These are phyloP conservation scores for Neohortaea acidophila DNA, from an alignment of 495 filamentous ascomycete genomes.

Conservation along the genomic window DNA sequence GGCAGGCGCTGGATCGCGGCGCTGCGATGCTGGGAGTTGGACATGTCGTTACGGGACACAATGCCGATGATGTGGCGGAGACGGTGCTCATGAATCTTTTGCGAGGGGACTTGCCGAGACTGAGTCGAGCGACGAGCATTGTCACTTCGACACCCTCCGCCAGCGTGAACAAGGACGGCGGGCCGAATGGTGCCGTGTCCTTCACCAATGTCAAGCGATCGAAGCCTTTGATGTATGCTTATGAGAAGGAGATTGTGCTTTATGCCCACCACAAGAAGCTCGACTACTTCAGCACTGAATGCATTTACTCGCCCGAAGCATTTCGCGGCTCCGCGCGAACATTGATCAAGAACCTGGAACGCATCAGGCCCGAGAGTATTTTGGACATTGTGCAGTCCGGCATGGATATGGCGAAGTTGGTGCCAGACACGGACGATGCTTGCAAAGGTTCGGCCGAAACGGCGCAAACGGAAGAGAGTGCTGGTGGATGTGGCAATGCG, in stretches of 20 bases:
- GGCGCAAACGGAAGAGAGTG: slow-evolving; percentile 38
- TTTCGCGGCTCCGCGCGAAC: slow-evolving; percentile 83
- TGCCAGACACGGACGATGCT: slow-evolving; percentile 43
- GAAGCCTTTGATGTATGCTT: slow-evolving; percentile 95
- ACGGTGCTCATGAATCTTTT: slow-evolving; percentile 95
- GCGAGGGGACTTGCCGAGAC: slow-evolving; percentile 72
- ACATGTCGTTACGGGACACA: slow-evolving; percentile 95
- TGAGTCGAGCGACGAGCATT: slow-evolving; percentile 84
- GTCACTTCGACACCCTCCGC: slow-evolving; percentile 48
- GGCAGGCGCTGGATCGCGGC: slow-evolving; percentile 87
- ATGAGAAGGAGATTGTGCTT: slow-evolving; percentile 96
- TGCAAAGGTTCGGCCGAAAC: slow-evolving; percentile 16
- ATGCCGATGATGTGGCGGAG: slow-evolving; percentile 96
- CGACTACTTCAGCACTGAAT: slow-evolving; percentile 97
- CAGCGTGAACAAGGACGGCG: slow-evolving; percentile 25
- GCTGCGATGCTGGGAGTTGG: slow-evolving; percentile 74
- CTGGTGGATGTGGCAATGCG: slow-evolving; percentile 60
- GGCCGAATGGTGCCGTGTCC: neutral
- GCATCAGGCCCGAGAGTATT: slow-evolving; percentile 82
- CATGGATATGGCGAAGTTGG: slow-evolving; percentile 84
- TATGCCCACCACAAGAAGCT: slow-evolving; percentile 93
- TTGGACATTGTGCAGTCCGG: slow-evolving; percentile 88
- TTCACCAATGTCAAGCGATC: slow-evolving; percentile 57
- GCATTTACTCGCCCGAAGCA: slow-evolving; percentile 96
- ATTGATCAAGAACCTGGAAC: slow-evolving; percentile 88